phyloP scores from a whole-genome alignment of 78 protist genomes.

The Planoprotostelium fungivorum region DNA sequence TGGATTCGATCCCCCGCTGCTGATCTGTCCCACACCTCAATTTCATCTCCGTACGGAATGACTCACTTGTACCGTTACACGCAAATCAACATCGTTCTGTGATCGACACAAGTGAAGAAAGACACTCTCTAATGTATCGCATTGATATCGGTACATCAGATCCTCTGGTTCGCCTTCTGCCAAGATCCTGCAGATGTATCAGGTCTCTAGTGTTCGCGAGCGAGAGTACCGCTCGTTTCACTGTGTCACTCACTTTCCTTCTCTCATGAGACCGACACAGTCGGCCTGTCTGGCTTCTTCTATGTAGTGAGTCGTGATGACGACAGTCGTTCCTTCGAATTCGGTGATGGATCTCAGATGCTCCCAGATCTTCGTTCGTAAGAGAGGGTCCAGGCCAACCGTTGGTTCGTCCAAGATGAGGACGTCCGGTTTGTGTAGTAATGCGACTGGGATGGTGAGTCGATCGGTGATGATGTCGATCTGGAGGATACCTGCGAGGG shows the following conservation, averaged over 20 bases:
- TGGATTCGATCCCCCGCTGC: too few relatives aligned
- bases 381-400: constrained; percentile 50
- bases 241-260: constrained; percentile 6
- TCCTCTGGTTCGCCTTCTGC: constrained; percentile 27
- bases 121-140: constrained; percentile 28
- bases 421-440: constrained; percentile 49
- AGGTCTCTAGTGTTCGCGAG: too few relatives aligned
- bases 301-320: constrained; percentile 67
- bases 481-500: constrained; percentile 7
- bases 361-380: constrained; percentile 29
- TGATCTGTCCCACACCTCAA: too few relatives aligned
- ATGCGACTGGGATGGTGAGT: constrained; percentile 14
- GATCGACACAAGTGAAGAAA: constrained; percentile 18
- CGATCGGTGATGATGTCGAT: background rate
- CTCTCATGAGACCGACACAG: constrained; percentile 17
- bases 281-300: constrained; percentile 54
- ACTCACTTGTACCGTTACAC: background rate
- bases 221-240: too few relatives aligned
- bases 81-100: background rate
- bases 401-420: constrained; percentile 61
- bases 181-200: constrained; percentile 6
- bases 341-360: constrained; percentile 21
- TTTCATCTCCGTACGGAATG: too few relatives aligned
- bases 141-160: constrained; percentile 4
- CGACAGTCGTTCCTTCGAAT: constrained; percentile 34